These are phyloP conservation scores for Candida loeiensis DNA, from an alignment of 805 yeast genomes.

Conservation along the genomic window DNA sequence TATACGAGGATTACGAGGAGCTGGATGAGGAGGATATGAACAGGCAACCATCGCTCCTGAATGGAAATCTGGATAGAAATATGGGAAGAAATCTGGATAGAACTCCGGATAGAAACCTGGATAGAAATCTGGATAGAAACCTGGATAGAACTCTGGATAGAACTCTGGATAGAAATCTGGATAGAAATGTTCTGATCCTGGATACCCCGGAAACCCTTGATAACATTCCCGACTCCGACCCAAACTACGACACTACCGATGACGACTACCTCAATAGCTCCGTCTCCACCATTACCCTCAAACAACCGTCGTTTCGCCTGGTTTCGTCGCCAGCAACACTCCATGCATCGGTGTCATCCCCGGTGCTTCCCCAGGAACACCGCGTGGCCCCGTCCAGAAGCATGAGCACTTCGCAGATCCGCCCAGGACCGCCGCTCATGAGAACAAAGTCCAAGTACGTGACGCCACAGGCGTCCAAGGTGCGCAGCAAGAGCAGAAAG, in stretches of 20 bases:
- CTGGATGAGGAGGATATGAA: not conserved
- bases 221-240: too few relatives aligned
- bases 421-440: slow-evolving; percentile 14
- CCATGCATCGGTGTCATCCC: not conserved
- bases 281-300: slow-evolving; percentile 12
- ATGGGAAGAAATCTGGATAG: too few relatives aligned
- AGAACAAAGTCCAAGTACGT: slow-evolving; percentile 35
- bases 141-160: too few relatives aligned
- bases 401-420: slow-evolving; percentile 5
- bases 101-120: too few relatives aligned
- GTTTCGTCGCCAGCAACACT: slow-evolving; percentile 6
- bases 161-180: too few relatives aligned
- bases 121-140: too few relatives aligned
- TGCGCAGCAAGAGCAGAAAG: slow-evolving; percentile 34
- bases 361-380: not conserved
- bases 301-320: slow-evolving; percentile 2
- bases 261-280: slow-evolving; percentile 9
- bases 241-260: slow-evolving; percentile 10
- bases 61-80: too few relatives aligned
- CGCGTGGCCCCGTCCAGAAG: not conserved
- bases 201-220: too few relatives aligned
- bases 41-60: too few relatives aligned
- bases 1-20: not conserved
- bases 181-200: too few relatives aligned
- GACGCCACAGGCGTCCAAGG: slow-evolving; percentile 36